Conservation (phyloP, 2,329 filamentous ascomycete genomes). For the Colletotrichum destructivum region DNA sequence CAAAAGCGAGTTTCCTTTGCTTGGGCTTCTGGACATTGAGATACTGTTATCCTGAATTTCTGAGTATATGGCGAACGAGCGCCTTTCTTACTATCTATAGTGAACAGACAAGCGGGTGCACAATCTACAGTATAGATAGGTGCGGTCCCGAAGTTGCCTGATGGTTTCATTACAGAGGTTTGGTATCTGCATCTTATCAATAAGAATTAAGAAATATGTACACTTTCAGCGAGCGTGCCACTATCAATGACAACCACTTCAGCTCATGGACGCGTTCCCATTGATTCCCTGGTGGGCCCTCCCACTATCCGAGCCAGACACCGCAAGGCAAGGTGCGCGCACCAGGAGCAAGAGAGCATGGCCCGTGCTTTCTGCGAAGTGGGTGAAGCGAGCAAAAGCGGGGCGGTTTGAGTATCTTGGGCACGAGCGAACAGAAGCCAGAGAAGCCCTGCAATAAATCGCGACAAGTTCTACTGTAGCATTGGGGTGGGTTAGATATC, state of each 20-base stretch:
- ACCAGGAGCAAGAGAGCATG: neutral
- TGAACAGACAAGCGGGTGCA: neutral
- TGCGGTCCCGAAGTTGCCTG: neutral
- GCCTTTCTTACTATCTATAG: neutral
- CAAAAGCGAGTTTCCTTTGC: neutral
- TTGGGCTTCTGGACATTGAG: too few species aligned
- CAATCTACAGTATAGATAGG: neutral
- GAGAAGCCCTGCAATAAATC: neutral
- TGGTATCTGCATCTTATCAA: neutral
- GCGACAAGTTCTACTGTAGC: neutral
- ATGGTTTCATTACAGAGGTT: neutral
- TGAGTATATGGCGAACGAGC: neutral
- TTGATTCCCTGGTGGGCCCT: neutral
- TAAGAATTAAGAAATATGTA: neutral
- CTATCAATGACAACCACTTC: neutral
- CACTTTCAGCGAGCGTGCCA: neutral
- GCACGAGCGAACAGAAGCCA: neutral
- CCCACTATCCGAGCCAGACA: neutral
- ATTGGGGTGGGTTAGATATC: neutral
- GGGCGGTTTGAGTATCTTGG: neutral
- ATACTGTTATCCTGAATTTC: neutral
- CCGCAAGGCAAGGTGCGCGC: neutral
- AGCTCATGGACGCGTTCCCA: neutral
- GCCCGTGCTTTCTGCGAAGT: constrained; percentile 6
- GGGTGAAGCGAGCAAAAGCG: neutral